Base-by-base conservation (phyloP, 2,329 filamentous ascomycete species). In the Remersonia thermophila region DNA sequence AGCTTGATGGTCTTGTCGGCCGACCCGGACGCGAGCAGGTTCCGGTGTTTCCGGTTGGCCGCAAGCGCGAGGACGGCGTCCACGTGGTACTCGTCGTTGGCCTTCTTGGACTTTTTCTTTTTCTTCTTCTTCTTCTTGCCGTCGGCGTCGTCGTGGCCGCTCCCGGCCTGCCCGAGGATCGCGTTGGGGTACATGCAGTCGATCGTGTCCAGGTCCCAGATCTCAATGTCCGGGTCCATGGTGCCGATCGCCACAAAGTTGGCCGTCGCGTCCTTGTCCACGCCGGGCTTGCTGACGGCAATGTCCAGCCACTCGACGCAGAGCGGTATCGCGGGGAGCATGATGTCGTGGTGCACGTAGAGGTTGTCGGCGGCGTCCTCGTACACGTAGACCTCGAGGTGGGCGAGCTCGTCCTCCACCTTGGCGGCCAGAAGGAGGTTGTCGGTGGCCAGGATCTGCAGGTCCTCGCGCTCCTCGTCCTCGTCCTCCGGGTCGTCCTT, bases 291-390 rank as follows among this genome's bases (percentile, higher is more conserved):
- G 46, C 82, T 80, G 26, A 94, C 85, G n/a, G 85, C 80, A 38
- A 94, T 70, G 56, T 95, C 84, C 30, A 98, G 63, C 91, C 91
- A 98, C 64, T 98, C 91, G 28, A 96, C 73, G 53, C 85, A 91
- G 6, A 98, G 75, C 9, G 91, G 91, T 54, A 98, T 94, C 16
- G 89, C 89, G 23, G 91, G 91, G 38, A 98, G 73, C 89, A 98
- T 96, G 51, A 98, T 93, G 60, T 98, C 91, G 71, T 98, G 91
- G 64, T 98, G 91, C 16, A 98, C 89, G 58, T 98, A 98, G 42
- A 98, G 78, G 57, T 98, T 98, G 61, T 96, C 91, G 30, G 80
- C 83, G 43, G 77, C 77, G 51, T 96, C 91, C 59, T 98, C 91
- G 61, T 96, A 98, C 18, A 98, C 86, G 54, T 96, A 95, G 14